Conservation (phyloP, 768 basidiomycete species). For the Strobilomyces echinocephalus region DNA sequence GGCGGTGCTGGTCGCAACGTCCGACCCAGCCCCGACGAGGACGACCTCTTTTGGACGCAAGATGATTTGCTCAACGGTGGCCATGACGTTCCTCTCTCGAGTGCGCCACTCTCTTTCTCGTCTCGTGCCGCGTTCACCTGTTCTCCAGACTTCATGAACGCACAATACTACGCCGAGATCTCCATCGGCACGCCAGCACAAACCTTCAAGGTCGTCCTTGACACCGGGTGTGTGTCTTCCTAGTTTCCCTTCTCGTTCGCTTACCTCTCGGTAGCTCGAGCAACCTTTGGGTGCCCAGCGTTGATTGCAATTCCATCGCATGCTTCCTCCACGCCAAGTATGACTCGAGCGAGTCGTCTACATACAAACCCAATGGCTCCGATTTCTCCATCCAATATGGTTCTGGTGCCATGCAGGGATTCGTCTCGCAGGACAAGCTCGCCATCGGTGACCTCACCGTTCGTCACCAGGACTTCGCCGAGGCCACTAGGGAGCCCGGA, state of each 20-base stretch:
- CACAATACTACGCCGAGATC: slow-evolving; percentile 94
- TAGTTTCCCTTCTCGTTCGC: slow-evolving; percentile 15
- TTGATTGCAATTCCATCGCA: slow-evolving; percentile 77
- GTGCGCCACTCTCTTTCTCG: slow-evolving; percentile 24
- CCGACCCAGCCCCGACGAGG: slow-evolving; percentile 44
- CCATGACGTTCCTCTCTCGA: slow-evolving; percentile 83
- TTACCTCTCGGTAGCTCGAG: slow-evolving; percentile 53
- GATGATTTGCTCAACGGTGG: slow-evolving; percentile 64
- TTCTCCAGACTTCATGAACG: slow-evolving; percentile 87
- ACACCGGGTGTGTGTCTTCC: slow-evolving; percentile 63
- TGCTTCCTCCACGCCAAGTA: slow-evolving; percentile 96
- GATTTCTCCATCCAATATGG: slow-evolving; percentile 91
- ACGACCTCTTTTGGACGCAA: slow-evolving; percentile 79
- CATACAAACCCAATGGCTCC: slow-evolving; percentile 87
- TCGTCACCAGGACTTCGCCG: slow-evolving; percentile 81
- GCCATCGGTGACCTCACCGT: slow-evolving; percentile 80
- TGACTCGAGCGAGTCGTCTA: slow-evolving; percentile 69
- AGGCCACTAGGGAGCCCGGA: slow-evolving; percentile 94
- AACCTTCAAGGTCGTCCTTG: slow-evolving; percentile 88
- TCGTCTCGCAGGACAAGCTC: slow-evolving; percentile 80
- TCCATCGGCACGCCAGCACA: slow-evolving; percentile 81
- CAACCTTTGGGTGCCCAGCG: slow-evolving; percentile 93
- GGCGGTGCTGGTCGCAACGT: slow-evolving; percentile 67
- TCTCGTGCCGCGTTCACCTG: neutral
- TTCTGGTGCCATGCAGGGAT: slow-evolving; percentile 94